Conservation (phyloP, 169 alveolate genomes). For the Eimeria acervulina region DNA sequence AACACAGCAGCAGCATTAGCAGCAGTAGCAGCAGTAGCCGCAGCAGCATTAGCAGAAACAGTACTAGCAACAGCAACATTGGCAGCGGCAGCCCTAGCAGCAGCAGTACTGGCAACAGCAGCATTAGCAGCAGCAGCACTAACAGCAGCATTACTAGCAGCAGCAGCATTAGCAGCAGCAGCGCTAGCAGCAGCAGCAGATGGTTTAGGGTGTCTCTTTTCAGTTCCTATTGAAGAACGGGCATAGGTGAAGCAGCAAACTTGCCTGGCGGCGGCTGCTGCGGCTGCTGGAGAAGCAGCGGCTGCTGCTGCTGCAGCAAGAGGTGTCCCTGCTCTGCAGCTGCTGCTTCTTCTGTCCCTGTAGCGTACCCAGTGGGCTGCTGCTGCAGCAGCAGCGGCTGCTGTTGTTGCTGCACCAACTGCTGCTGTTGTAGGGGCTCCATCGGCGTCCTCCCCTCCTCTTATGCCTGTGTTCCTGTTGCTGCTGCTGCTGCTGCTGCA, state of each 20-base stretch:
- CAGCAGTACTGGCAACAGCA: background rate
- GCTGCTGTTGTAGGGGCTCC: slow-evolving; percentile 49
- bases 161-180: background rate
- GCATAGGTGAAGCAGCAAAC: background rate
- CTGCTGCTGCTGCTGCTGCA: too few species aligned
- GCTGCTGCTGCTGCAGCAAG: slow-evolving; percentile 45
- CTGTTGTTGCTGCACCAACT: background rate
- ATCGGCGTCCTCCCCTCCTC: background rate
- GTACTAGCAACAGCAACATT: background rate
- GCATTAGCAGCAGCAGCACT: background rate
- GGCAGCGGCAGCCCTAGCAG: background rate
- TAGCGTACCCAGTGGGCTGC: too few species aligned
- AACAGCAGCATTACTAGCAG: too few species aligned
- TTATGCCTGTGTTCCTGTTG: background rate
- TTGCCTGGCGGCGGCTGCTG: slow-evolving; percentile 35
- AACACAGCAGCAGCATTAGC: background rate
- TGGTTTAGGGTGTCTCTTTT: too few species aligned
- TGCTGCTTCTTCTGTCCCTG: too few species aligned
- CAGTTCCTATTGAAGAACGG: background rate
- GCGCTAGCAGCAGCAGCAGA: background rate
- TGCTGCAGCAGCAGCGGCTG: background rate
- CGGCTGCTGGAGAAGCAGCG: slow-evolving; percentile 21
- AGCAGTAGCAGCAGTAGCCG: background rate
- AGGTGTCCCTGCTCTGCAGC: background rate
- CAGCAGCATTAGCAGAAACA: background rate